phyloP scores from a whole-genome alignment of 768 basidiomycete genomes.

The Boletus huronensis region DNA sequence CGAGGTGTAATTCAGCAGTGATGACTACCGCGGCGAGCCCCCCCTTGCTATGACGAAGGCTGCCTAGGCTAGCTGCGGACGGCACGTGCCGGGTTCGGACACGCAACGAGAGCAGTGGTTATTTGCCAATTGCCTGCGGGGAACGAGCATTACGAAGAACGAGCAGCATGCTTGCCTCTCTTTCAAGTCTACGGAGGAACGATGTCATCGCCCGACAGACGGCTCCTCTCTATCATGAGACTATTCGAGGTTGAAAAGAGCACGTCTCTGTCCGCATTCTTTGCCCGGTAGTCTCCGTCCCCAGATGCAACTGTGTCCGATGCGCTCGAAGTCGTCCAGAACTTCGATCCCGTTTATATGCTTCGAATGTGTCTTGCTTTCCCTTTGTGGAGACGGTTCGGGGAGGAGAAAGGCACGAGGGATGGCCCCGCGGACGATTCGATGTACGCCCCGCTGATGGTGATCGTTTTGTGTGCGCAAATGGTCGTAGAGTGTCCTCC shows the following conservation, averaged over 20 bases:
- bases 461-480: slow-evolving; percentile 62
- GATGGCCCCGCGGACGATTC: slow-evolving; percentile 33
- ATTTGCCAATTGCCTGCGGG: too few relatives aligned
- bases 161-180: too few relatives aligned
- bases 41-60: too few relatives aligned
- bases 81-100: too few relatives aligned
- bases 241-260: slow-evolving; percentile 74
- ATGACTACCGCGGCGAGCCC: too few relatives aligned
- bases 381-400: slow-evolving; percentile 59
- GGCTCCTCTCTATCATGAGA: slow-evolving; percentile 70
- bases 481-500: slow-evolving; percentile 60
- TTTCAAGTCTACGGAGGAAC: slow-evolving; percentile 73
- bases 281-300: slow-evolving; percentile 62
- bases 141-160: too few relatives aligned
- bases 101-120: too few relatives aligned
- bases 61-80: too few relatives aligned
- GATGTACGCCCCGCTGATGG: slow-evolving; percentile 79
- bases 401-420: slow-evolving; percentile 31
- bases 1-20: too few relatives aligned
- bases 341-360: slow-evolving; percentile 63
- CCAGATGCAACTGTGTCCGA: slow-evolving; percentile 40
- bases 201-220: slow-evolving; percentile 57
- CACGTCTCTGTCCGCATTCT: slow-evolving; percentile 57
- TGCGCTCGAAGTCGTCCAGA: slow-evolving; percentile 63
- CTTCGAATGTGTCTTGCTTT: slow-evolving; percentile 71